A percentile compares a stretch with the other conserved stretches of the same genome.
Evolutionary conservation across 1,284 basidiomycete genomes (phyloP).

Genomic region (Heliocybe sulcata): DNA sequence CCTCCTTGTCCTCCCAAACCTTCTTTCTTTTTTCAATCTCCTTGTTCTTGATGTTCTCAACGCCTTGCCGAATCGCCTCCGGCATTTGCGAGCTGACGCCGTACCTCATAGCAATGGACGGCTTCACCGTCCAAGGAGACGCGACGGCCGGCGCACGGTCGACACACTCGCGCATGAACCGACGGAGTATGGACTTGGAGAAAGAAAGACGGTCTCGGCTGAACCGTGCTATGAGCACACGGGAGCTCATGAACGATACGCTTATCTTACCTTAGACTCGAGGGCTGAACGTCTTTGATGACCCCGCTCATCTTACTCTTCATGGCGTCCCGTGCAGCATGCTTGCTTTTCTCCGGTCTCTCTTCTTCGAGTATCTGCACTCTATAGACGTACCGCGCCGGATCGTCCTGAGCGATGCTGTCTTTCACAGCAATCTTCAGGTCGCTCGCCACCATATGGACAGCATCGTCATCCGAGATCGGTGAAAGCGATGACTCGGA

Average conservation of each 20-base stretch:
- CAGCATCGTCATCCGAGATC: constrained; percentile 19
- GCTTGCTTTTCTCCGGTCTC: constrained; percentile 20
- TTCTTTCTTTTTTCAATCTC: constrained; percentile 89
- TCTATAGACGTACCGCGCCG: constrained; percentile 80
- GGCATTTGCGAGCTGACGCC: constrained; percentile 82
- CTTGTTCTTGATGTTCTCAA: constrained; percentile 75
- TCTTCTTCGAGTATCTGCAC: constrained; percentile 80
- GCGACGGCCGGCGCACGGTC: constrained; percentile 86
- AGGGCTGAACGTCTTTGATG: constrained; percentile 76
- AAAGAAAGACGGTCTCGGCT: constrained; percentile 93
- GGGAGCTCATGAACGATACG: neutral
- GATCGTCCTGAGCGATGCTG: constrained; percentile 70
- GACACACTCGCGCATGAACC: constrained; percentile 93
- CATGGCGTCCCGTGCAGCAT: neutral
- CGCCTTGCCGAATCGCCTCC: constrained; percentile 73
- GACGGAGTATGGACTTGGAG: constrained; percentile 93
- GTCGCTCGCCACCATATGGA: constrained; percentile 74
- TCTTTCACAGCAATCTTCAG: constrained; percentile 71
- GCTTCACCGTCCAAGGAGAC: constrained; percentile 93
- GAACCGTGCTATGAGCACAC: constrained; percentile 1
- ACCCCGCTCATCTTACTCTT: constrained; percentile 48
- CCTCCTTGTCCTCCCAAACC: constrained; percentile 80
- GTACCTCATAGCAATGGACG: constrained; percentile 74
- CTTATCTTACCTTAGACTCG: constrained; percentile 67
- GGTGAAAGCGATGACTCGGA: constrained; percentile 22